Evolutionary conservation across 805 yeast genomes (phyloP).

Genomic region (Wickerhamomyces xylosicus): DNA sequence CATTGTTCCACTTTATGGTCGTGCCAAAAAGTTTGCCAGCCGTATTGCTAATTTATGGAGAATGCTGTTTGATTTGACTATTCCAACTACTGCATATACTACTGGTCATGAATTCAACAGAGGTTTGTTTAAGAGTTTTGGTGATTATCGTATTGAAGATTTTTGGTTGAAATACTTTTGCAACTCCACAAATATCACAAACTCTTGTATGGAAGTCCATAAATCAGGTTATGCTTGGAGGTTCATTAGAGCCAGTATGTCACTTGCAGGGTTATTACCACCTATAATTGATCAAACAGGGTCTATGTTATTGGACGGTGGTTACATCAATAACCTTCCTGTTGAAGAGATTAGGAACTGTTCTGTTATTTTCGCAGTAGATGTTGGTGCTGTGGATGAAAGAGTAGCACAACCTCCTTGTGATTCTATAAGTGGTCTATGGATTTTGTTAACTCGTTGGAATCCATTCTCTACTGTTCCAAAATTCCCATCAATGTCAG

Average conservation of each 20-base stretch:
- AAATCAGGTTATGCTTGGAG: slow-evolving; percentile 92
- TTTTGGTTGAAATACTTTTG: slow-evolving; percentile 87
- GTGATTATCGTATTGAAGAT: slow-evolving; percentile 87
- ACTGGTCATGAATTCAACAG: slow-evolving; percentile 97
- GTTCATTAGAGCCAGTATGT: slow-evolving; percentile 92
- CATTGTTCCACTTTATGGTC: slow-evolving; percentile 80
- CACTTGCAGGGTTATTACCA: slow-evolving; percentile 88
- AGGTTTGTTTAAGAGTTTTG: slow-evolving; percentile 95
- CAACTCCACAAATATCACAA: slow-evolving; percentile 91
- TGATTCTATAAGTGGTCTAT: slow-evolving; percentile 82
- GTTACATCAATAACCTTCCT: slow-evolving; percentile 88
- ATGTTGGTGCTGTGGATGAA: slow-evolving; percentile 93
- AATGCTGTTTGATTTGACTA: slow-evolving; percentile 71
- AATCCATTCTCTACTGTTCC: slow-evolving; percentile 86
- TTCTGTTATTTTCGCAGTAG: slow-evolving; percentile 78
- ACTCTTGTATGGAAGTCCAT: slow-evolving; percentile 92
- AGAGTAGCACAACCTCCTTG: slow-evolving; percentile 86
- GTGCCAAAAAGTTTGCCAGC: slow-evolving; percentile 78
- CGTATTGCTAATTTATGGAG: slow-evolving; percentile 84
- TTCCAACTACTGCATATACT: slow-evolving; percentile 89
- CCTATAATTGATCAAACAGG: slow-evolving; percentile 79
- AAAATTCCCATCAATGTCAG: slow-evolving; percentile 89
- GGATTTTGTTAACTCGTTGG: slow-evolving; percentile 83
- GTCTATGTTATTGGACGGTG: slow-evolving; percentile 90
- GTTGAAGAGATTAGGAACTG: slow-evolving; percentile 90